Evolutionary conservation across 2,329 filamentous ascomycete species (phyloP).

Genomic region (Botrytis hyacinthi): DNA sequence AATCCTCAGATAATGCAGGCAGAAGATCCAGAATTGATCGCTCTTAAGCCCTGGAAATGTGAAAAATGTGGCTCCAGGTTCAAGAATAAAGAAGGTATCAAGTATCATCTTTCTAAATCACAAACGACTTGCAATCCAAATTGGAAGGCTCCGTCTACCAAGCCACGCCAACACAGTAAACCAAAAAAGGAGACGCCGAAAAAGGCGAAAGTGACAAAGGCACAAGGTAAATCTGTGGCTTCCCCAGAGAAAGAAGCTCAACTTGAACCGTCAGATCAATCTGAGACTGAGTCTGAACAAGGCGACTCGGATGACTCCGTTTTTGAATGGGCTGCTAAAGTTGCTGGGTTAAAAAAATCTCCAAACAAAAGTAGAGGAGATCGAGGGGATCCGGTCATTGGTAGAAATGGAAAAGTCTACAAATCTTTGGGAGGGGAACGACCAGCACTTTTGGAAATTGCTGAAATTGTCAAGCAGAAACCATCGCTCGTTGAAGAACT

Average conservation of each 20-base stretch:
- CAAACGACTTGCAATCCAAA: constrained; percentile 38
- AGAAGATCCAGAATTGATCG: constrained; percentile 26
- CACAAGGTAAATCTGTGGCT: not conserved
- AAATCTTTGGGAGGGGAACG: constrained; percentile 13
- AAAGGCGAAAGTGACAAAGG: constrained; percentile 17
- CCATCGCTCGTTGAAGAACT: constrained; percentile 11
- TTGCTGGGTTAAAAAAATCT: constrained; percentile 14
- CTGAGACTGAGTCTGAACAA: constrained; percentile 13
- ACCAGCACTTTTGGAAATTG: constrained; percentile 9
- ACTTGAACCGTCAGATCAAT: not conserved
- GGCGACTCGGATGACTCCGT: constrained; percentile 29
- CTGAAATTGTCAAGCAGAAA: not conserved
- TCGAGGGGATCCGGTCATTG: constrained; percentile 6
- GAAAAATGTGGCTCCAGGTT: constrained; percentile 34
- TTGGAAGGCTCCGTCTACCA: constrained; percentile 24
- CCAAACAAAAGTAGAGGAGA: constrained; percentile 8
- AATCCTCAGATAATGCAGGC: constrained; percentile 14
- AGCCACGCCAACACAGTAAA: constrained; percentile 4
- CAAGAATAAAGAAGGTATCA: constrained; percentile 38
- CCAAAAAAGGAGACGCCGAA: constrained; percentile 16
- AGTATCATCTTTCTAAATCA: constrained; percentile 38
- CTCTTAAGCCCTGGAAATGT: constrained; percentile 35
- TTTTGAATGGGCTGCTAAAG: constrained; percentile 28
- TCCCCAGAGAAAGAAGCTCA: not conserved
- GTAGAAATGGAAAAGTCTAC: constrained; percentile 17